phyloP scores from a whole-genome alignment of 139 green algal genomes.

The Tetradesmus lagerheimii region DNA sequence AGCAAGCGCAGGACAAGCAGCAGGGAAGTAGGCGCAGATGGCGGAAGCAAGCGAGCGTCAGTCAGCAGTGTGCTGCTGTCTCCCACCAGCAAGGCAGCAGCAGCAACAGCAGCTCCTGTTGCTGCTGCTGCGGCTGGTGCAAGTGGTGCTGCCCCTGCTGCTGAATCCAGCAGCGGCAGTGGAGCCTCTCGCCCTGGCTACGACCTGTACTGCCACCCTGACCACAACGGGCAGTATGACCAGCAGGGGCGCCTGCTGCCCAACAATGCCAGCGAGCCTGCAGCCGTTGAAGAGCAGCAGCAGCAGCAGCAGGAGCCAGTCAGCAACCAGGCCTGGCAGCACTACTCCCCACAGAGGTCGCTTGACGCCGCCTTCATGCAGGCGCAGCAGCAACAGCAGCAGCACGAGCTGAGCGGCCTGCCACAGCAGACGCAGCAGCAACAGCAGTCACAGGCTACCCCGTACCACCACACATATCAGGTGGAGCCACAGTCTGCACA shows the following conservation, averaged over 20 bases:
- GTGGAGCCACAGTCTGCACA: not conserved
- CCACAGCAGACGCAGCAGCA: conserved; percentile 13
- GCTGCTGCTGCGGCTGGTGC: not conserved
- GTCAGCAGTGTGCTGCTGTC: not conserved
- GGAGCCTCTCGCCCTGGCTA: not conserved
- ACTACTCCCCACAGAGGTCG: conserved; percentile 1
- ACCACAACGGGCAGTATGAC: conserved; percentile 5
- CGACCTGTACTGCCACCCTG: not conserved
- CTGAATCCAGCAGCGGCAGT: not conserved
- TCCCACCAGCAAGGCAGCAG: not conserved
- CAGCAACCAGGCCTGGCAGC: not conserved
- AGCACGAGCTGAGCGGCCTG: not conserved
- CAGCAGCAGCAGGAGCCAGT: not conserved
- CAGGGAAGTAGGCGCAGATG: not conserved
- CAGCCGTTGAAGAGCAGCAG: not conserved
- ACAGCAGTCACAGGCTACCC: conserved; percentile 7
- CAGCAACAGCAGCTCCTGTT: not conserved
- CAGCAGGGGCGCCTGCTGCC: not conserved
- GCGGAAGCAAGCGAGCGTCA: not conserved
- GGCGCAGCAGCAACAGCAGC: not conserved
- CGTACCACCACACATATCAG: not conserved
- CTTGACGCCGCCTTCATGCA: not conserved
- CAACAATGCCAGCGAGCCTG: not conserved
- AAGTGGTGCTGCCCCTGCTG: not conserved
- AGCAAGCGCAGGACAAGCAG: not conserved